phyloP scores from a whole-genome alignment of 1,139 yeast species.

The Blastobotrys apis region DNA sequence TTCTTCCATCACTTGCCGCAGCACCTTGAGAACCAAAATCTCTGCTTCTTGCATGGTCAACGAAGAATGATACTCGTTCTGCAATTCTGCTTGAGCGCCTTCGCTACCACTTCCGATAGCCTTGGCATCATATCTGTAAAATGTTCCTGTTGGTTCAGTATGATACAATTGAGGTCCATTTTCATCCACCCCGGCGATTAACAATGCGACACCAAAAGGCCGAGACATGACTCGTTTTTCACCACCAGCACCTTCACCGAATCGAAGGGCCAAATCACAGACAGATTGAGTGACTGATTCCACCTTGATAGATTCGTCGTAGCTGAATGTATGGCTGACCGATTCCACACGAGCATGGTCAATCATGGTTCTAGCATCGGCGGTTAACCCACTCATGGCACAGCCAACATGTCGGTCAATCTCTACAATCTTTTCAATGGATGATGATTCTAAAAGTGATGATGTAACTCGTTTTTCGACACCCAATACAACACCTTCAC shows the following conservation, averaged over 20 bases:
- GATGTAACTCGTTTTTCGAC: constrained; percentile 98
- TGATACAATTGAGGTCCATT: constrained; percentile 94
- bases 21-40: constrained; percentile 76
- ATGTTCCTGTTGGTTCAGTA: constrained; percentile 99
- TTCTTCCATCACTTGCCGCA: constrained; percentile 99
- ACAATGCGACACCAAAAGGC: constrained; percentile 97
- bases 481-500: constrained; percentile 93
- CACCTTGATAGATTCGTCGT: constrained; percentile 88
- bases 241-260: constrained; percentile 98
- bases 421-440: constrained; percentile 94
- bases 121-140: constrained; percentile 94
- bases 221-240: constrained; percentile 97
- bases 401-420: constrained; percentile 93
- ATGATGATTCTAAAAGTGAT: constrained; percentile 80
- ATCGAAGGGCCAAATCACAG: constrained; percentile 92
- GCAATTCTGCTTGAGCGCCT: constrained; percentile 97
- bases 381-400: constrained; percentile 98
- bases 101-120: constrained; percentile 99
- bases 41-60: constrained; percentile 95
- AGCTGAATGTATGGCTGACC: constrained; percentile 77
- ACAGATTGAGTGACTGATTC: constrained; percentile 95
- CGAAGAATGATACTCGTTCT: constrained; percentile 93
- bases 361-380: constrained; percentile 97
- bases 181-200: constrained; percentile 94
- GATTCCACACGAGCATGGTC: constrained; percentile 96